These are phyloP conservation scores for Corchorus capsularis DNA, from an alignment of 345 rosid genomes.

Conservation along the genomic window DNA sequence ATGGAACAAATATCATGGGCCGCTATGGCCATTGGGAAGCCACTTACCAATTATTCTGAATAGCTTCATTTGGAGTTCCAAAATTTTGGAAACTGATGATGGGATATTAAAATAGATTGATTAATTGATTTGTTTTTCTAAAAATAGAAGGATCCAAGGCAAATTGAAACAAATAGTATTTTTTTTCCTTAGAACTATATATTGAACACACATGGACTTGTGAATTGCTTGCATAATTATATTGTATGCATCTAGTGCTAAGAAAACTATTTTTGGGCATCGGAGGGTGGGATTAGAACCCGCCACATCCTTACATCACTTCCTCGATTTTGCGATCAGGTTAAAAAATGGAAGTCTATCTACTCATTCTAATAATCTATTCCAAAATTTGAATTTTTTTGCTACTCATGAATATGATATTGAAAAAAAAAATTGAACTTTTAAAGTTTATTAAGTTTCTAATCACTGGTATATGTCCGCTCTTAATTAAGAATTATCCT, in stretches of 20 bases:
- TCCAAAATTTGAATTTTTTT: too few species aligned
- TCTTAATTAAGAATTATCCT: too few species aligned
- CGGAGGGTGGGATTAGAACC: too few species aligned
- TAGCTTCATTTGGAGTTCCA: not conserved
- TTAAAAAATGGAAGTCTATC: too few species aligned
- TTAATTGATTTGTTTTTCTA: not conserved
- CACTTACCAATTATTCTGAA: not conserved
- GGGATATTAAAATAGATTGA: not conserved
- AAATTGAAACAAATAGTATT: not conserved
- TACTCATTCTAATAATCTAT: too few species aligned
- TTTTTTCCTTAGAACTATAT: not conserved
- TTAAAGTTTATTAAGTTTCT: too few species aligned
- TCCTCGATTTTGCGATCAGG: too few species aligned
- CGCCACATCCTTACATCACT: too few species aligned
- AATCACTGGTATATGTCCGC: too few species aligned
- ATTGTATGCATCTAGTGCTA: not conserved
- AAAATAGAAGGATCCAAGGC: not conserved
- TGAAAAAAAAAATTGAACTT: too few species aligned
- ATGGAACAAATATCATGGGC: not conserved
- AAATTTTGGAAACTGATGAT: not conserved
- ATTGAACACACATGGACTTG: not conserved
- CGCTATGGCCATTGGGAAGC: not conserved
- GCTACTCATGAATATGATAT: too few species aligned
- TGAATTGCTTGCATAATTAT: not conserved
- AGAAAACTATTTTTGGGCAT: too few species aligned